Conservation (phyloP, 2,329 filamentous ascomycete species). For the Stachybotrys chartarum region DNA sequence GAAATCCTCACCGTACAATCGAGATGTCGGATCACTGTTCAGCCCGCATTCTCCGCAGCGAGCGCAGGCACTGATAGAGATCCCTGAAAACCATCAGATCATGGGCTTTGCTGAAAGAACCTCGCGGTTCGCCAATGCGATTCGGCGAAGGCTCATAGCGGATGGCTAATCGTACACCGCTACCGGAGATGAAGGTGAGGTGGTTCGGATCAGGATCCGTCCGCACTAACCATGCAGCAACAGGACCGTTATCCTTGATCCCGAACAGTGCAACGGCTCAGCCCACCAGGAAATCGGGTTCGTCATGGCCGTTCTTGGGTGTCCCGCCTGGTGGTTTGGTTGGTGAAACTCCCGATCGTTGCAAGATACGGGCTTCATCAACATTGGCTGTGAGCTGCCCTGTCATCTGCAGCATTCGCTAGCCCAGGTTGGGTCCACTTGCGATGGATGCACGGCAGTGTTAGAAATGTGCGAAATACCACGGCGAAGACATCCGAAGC, state of each 20-base stretch:
- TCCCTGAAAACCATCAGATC: too few relatives aligned
- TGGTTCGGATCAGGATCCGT: conserved; percentile 52
- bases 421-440: background rate
- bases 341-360: conserved; percentile 46
- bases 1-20: too few relatives aligned
- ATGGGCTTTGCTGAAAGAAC: too few relatives aligned
- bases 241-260: conserved; percentile 71
- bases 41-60: too few relatives aligned
- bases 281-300: conserved; percentile 27
- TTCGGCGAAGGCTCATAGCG: conserved; percentile 47
- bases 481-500: background rate
- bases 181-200: conserved; percentile 70
- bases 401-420: conserved; percentile 36
- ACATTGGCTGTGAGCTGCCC: conserved; percentile 54
- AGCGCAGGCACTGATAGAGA: too few relatives aligned
- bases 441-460: background rate
- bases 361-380: conserved; percentile 53
- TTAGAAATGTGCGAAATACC: background rate
- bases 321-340: conserved; percentile 33
- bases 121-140: conserved; percentile 43
- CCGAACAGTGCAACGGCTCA: conserved; percentile 48
- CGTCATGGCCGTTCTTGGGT: conserved; percentile 36
- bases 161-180: conserved; percentile 69
- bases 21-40: too few relatives aligned
- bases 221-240: conserved; percentile 69